phyloP scores from a whole-genome alignment of 192 early-diverging fungal species.

The Phycomyces blakesleeanus region DNA sequence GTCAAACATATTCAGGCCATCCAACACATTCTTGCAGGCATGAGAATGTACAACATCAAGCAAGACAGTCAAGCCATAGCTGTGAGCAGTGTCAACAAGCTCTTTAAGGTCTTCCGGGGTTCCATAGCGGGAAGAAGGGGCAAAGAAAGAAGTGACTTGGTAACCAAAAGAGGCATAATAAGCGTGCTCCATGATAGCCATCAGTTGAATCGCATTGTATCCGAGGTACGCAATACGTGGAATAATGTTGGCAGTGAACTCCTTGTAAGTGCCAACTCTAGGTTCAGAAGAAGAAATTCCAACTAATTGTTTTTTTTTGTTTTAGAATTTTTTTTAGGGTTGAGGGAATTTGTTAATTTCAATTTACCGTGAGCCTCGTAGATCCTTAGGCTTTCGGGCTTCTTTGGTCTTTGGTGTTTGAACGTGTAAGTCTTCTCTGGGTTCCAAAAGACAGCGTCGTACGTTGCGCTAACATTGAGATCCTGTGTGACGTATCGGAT shows the following conservation, averaged over 20 bases:
- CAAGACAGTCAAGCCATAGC: slow-evolving; percentile 81
- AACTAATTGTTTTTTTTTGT: slow-evolving; percentile 45
- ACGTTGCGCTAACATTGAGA: slow-evolving; percentile 70
- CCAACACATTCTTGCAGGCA: slow-evolving; percentile 89
- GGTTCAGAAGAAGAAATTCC: slow-evolving; percentile 89
- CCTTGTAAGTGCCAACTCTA: slow-evolving; percentile 79
- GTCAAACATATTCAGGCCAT: slow-evolving; percentile 95
- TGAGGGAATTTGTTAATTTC: background rate
- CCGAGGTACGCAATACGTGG: slow-evolving; percentile 81
- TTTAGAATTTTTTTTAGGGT: background rate
- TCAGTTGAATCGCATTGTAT: slow-evolving; percentile 81
- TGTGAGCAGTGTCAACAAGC: slow-evolving; percentile 89
- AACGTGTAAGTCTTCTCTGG: slow-evolving; percentile 73
- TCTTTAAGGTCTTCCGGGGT: slow-evolving; percentile 91
- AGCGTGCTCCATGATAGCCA: slow-evolving; percentile 98
- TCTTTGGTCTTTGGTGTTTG: slow-evolving; percentile 71
- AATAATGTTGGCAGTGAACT: slow-evolving; percentile 84
- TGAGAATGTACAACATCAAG: slow-evolving; percentile 97
- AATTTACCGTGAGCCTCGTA: slow-evolving; percentile 89
- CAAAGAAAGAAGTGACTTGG: slow-evolving; percentile 97
- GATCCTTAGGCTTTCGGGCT: slow-evolving; percentile 67
- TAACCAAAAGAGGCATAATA: slow-evolving; percentile 99
- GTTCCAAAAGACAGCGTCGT: slow-evolving; percentile 95
- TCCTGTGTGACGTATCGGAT: slow-evolving; percentile 85
- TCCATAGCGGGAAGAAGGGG: slow-evolving; percentile 88